Base-by-base conservation (phyloP, 2,329 filamentous ascomycete genomes). In the Talaromyces sp. region DNA sequence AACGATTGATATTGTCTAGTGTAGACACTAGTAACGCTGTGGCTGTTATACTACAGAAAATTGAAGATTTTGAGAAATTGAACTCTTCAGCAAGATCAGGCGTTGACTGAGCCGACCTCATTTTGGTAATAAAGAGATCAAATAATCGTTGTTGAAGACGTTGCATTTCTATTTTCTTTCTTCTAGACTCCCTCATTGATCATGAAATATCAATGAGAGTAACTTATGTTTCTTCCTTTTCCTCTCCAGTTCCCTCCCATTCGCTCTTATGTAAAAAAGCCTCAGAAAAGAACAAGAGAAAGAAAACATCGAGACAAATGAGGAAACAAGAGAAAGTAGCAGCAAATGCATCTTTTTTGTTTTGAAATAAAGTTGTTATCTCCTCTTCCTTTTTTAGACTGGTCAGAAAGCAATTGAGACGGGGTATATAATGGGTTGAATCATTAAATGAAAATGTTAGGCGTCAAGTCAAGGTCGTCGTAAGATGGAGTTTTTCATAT, bases 381-480 rank as follows among this genome's bases (percentile, higher is more conserved):
- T 56, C 53, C 5, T 36, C n/a, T 22, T 56, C 19, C 43, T 22
- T 68, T n/a, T 69, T 69, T 65, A 67, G 69, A 67, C 71, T 36
- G 3, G 29, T 56, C n/a, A 36, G 5, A 10, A 56, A 56, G 29
- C n/a, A 56, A 56, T 22, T 56, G 53, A 56, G 68, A 63, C 67
- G 68, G 76, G 76, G 76, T 78, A 78, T 78, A 77, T 66, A 66
- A 74, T 77, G 74, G 76, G 76, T 78, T 77, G 76, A 78, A 78
- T 76, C 74, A 75, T 78, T 73, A 68, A 64, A 65, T 69, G 69
- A 66, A 64, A 69, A 36, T 31, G 34, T 45, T 29, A 29, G 43
- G 58, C 58, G 43, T 53, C 11, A 40, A 43, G 43, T 53, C 11
- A 40, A 43, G 25, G 2, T 56, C 10, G 31, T 56, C 10, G 53